These are phyloP conservation scores for Coccinonectria pachysandricola DNA, from an alignment of 2,329 filamentous ascomycete genomes.

Conservation along the genomic window DNA sequence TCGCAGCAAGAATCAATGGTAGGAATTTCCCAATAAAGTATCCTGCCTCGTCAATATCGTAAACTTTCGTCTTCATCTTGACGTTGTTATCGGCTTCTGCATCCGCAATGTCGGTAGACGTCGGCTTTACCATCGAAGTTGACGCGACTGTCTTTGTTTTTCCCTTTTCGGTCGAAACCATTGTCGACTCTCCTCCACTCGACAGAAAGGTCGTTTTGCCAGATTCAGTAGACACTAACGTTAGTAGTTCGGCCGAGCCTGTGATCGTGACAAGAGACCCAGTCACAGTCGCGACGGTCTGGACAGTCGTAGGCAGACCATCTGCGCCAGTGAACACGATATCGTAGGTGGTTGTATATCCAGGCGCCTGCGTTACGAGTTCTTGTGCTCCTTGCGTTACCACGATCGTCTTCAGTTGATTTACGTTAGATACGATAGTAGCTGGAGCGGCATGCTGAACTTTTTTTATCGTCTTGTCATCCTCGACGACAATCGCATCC, in stretches of 20 bases:
- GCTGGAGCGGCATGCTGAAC: constrained; percentile 13
- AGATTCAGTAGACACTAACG: constrained; percentile 6
- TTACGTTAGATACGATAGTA: constrained; percentile 11
- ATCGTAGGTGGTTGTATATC: neutral
- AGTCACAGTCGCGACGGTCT: constrained; percentile 2
- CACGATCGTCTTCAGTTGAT: constrained; percentile 12
- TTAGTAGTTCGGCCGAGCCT: constrained; percentile 7
- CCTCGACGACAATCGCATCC: constrained; percentile 11
- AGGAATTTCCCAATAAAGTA: constrained; percentile 35
- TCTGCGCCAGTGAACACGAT: constrained; percentile 6
- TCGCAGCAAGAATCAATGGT: constrained; percentile 29
- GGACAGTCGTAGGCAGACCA: constrained; percentile 3
- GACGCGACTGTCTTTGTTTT: constrained; percentile 10
- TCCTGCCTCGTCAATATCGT: constrained; percentile 10
- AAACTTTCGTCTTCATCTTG: constrained; percentile 8
- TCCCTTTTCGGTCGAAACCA: constrained; percentile 11
- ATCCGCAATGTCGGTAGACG: constrained; percentile 4
- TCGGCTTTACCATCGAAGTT: constrained; percentile 8
- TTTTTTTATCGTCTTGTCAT: constrained; percentile 13
- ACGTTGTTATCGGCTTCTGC: constrained; percentile 3
- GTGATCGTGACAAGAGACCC: constrained; percentile 6
- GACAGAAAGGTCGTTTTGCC: constrained; percentile 11
- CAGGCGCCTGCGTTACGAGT: constrained; percentile 2
- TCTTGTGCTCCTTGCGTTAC: constrained; percentile 6
- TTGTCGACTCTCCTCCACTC: constrained; percentile 9